These are phyloP conservation scores for Begonia fuchsioides DNA, from an alignment of 306 rosid genomes.

Conservation along the genomic window DNA sequence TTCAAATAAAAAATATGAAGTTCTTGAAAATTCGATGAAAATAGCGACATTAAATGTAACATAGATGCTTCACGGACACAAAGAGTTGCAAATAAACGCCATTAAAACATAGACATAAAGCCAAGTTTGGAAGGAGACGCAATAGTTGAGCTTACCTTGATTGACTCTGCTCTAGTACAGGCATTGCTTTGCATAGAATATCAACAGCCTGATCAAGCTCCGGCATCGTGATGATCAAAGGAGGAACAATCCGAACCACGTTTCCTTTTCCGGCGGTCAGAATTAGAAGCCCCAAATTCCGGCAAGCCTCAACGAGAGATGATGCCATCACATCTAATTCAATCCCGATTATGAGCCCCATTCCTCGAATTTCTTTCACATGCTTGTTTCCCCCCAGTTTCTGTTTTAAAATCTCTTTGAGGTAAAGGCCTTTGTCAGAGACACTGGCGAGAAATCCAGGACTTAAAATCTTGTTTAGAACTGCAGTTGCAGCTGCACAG, in stretches of 20 bases:
- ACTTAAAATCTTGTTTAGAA: conserved; percentile 52
- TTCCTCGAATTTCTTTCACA: conserved; percentile 60
- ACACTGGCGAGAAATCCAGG: conserved; percentile 48
- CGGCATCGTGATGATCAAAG: conserved; percentile 62
- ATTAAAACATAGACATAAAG: too few species aligned
- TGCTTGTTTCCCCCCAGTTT: conserved; percentile 58
- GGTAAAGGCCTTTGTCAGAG: conserved; percentile 47
- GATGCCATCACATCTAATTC: conserved; percentile 62
- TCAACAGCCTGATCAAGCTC: conserved; percentile 60
- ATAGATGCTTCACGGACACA: too few species aligned
- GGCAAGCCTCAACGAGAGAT: conserved; percentile 61
- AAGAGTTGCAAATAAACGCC: too few species aligned
- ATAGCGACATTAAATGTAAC: too few species aligned
- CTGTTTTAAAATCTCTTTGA: conserved; percentile 49
- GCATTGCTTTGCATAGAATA: conserved; percentile 28
- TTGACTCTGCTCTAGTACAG: conserved; percentile 28
- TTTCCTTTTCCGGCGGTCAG: conserved; percentile 86
- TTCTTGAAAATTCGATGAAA: too few species aligned
- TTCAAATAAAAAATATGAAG: too few species aligned
- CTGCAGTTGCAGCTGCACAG: conserved; percentile 63
- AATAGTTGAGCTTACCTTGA: too few species aligned
- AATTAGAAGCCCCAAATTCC: conserved; percentile 50
- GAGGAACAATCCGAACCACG: conserved; percentile 78
- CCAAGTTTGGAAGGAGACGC: too few species aligned
- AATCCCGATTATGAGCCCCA: conserved; percentile 66